Evolutionary conservation across 257 asterid species (phyloP), one percentile per base, ranked within the genome.

Genomic region (Orobanche coerulescens): DNA sequence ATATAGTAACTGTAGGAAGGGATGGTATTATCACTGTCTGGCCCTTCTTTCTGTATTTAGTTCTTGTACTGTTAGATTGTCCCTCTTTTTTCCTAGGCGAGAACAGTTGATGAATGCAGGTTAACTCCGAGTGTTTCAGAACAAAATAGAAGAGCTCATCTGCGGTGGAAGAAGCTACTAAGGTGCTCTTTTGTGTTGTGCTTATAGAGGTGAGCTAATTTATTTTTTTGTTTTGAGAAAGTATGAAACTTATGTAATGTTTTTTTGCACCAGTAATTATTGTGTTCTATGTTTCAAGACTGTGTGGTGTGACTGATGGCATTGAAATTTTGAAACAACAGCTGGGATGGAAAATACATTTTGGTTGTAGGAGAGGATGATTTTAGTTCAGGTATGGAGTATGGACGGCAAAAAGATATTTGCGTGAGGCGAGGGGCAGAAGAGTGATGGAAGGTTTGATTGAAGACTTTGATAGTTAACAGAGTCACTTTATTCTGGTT

Each of bases 361-460:
- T 68, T 84, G 81, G 76, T 89, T 11, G 94, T 88, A 71, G 94
- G 94, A 49, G 94, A 84, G 71, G 94, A 84, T 73, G 94, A 84
- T n/a, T 65, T 74, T 81, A 47, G 94, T 84, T 75, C 94, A 84
- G 69, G 94, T 84, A 67, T 84, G 94, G 94, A 82, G 94, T 58
- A 82, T 84, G 94, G 94, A 84, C 58, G 89, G 82, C 54, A 80
- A 86, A 31, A 84, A 82, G 58, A 76, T 84, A 79, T 84, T 84
- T 14, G 94, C 94, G 26, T 84, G 94, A 89, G 94, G 94, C 3
- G 94, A 81, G 79, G 94, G 94, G 33, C 94, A 84, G 62, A 81
- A 70, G n/a, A n/a, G n/a, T n/a, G n/a, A n/a, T n/a, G n/a, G n/a
- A n/a, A n/a, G n/a, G n/a, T n/a, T n/a, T n/a, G n/a, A n/a, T n/a